Percentiles rank a stretch among this genome's conserved stretches.
These are phyloP conservation scores for Fusarium sp. DNA, from an alignment of 2,329 filamentous ascomycete genomes.

Conservation along the genomic window DNA sequence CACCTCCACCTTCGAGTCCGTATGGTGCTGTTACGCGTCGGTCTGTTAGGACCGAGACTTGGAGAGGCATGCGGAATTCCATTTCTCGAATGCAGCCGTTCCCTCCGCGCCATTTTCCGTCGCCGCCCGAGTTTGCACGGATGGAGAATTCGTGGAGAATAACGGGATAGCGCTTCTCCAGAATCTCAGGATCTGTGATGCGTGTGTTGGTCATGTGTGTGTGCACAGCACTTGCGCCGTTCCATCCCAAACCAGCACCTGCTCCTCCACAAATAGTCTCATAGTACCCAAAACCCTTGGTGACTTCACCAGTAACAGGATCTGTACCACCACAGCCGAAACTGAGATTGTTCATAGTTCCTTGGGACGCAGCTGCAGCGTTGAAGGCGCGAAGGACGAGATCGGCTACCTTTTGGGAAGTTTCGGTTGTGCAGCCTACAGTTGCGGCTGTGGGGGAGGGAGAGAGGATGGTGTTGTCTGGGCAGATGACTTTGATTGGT, in stretches of 20 bases:
- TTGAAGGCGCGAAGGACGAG: constrained; percentile 81
- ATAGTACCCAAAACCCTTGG: constrained; percentile 52
- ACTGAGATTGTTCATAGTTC: constrained; percentile 84
- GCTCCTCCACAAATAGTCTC: constrained; percentile 52
- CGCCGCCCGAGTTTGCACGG: constrained; percentile 60
- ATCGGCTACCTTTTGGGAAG: constrained; percentile 61
- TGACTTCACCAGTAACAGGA: constrained; percentile 39
- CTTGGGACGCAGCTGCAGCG: constrained; percentile 79
- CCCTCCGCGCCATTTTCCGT: constrained; percentile 75
- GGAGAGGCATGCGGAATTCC: constrained; percentile 81
- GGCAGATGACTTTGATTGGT: constrained; percentile 46
- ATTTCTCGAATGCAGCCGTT: constrained; percentile 83
- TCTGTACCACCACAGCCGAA: constrained; percentile 73
- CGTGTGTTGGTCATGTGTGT: constrained; percentile 55
- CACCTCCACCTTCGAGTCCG: constrained; percentile 76
- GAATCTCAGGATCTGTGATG: constrained; percentile 53
- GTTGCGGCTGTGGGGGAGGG: constrained; percentile 50
- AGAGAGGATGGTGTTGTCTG: constrained; percentile 50
- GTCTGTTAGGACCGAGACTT: constrained; percentile 83
- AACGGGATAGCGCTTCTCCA: constrained; percentile 52
- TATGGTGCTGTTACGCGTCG: constrained; percentile 81
- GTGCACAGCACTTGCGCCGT: constrained; percentile 49
- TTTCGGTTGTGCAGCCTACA: constrained; percentile 51
- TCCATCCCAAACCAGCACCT: constrained; percentile 48
- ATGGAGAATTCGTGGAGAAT: constrained; percentile 50